Conservation (phyloP, 148 eudicot species). For the Camellia sinensis region DNA sequence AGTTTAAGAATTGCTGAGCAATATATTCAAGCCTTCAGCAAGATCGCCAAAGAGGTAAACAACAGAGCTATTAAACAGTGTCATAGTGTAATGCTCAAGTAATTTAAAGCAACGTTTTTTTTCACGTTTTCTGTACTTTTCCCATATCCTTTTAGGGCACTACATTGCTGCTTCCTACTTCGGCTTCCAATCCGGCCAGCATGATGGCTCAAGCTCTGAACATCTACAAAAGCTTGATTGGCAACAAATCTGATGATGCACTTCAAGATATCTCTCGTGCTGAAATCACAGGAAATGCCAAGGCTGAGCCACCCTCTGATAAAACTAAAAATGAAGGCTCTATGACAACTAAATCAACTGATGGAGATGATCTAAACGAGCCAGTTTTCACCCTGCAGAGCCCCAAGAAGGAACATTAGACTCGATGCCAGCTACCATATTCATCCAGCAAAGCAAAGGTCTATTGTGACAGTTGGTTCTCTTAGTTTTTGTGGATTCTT, state of each 20-base stretch:
- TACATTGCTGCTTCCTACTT: constrained; percentile 66
- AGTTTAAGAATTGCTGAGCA: constrained; percentile 76
- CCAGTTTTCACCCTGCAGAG: constrained; percentile 53
- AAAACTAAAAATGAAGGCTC: neutral
- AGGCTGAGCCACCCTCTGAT: constrained; percentile 9
- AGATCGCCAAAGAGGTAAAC: constrained; percentile 69
- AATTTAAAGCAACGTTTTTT: neutral
- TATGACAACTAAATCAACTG: constrained; percentile 7
- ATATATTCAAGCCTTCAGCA: constrained; percentile 70
- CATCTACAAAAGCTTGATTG: constrained; percentile 54
- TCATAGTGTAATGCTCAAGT: neutral
- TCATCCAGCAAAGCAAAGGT: constrained; percentile 2
- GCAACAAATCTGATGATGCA: constrained; percentile 19
- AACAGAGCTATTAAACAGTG: neutral
- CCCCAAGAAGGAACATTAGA: constrained; percentile 26
- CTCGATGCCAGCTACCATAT: neutral
- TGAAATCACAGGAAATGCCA: constrained; percentile 10
- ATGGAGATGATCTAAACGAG: neutral
- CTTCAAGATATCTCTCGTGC: constrained; percentile 14
- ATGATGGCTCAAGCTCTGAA: constrained; percentile 57
- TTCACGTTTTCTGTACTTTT: neutral
- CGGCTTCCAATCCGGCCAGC: constrained; percentile 45
- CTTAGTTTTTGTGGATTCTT: neutral
- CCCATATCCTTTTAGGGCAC: constrained; percentile 44
- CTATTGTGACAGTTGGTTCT: neutral